Percentiles rank a stretch among this genome's conserved stretches.
Evolutionary conservation across 768 basidiomycete genomes (phyloP).

Genomic region (Serpula lacrymans): DNA sequence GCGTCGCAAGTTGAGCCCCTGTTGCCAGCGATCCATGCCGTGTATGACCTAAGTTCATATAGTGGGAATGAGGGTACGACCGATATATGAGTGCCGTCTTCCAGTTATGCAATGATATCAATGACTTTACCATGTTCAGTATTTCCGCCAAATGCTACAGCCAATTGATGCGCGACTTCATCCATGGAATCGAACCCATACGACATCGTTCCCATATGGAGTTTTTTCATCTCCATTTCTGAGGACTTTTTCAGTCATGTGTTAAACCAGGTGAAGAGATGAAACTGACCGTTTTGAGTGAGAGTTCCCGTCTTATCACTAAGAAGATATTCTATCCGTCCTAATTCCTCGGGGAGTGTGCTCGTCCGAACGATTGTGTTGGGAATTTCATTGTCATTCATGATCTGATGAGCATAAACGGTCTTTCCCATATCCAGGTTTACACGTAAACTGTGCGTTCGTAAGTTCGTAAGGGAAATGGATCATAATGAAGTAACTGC

Average conservation of each 20-base stretch:
- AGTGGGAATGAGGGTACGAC: not conserved
- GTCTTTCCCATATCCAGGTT: conserved; percentile 99
- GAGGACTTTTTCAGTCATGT: conserved; percentile 3
- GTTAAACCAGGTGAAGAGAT: not conserved
- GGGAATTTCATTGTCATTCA: conserved; percentile 90
- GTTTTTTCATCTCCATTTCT: conserved; percentile 99
- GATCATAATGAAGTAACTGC: not conserved
- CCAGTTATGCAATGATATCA: not conserved
- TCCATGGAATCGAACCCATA: conserved; percentile 99
- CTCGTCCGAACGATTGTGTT: conserved; percentile 96
- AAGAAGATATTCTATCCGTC: conserved; percentile 90
- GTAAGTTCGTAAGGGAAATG: conserved; percentile 2
- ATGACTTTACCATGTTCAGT: conserved; percentile 54
- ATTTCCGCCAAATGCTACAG: conserved; percentile 72
- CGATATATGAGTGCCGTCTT: not conserved
- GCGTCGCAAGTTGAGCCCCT: conserved; percentile 76
- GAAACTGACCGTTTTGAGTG: conserved; percentile 84
- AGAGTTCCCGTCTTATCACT: conserved; percentile 98
- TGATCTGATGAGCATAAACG: conserved; percentile 93
- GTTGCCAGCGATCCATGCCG: conserved; percentile 62
- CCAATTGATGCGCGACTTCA: conserved; percentile 91
- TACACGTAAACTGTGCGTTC: conserved; percentile 75
- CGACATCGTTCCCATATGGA: conserved; percentile 98
- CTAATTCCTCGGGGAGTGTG: conserved; percentile 94
- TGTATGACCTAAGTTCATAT: conserved; percentile 30